phyloP scores from a whole-genome alignment of 129 eudicot genomes.

The Helianthus annuus region HanXRQr2.0-SUNRISE NC_035449.2:160802601-160803100 shows the following conservation, averaged over 20 bases:
- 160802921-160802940: neutral
- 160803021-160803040: neutral
- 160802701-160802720: neutral
- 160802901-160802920: neutral
- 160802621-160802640: neutral
- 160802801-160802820: neutral
- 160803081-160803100: neutral
- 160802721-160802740: too few species aligned
- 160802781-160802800: neutral
- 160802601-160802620: too few species aligned
- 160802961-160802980: neutral
- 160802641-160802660: neutral
- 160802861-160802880: neutral
- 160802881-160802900: neutral
- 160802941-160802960: slow-evolving; percentile 11
- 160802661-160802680: neutral
- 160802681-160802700: neutral
- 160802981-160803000: neutral
- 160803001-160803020: too few species aligned
- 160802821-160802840: neutral
- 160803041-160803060: slow-evolving; percentile 3
- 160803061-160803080: slow-evolving; percentile 10
- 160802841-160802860: neutral
- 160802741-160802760: too few species aligned
- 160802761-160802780: neutral